Evolutionary conservation across 2,329 filamentous ascomycete genomes (phyloP).

Genomic region (Botryotinia globosa): DNA sequence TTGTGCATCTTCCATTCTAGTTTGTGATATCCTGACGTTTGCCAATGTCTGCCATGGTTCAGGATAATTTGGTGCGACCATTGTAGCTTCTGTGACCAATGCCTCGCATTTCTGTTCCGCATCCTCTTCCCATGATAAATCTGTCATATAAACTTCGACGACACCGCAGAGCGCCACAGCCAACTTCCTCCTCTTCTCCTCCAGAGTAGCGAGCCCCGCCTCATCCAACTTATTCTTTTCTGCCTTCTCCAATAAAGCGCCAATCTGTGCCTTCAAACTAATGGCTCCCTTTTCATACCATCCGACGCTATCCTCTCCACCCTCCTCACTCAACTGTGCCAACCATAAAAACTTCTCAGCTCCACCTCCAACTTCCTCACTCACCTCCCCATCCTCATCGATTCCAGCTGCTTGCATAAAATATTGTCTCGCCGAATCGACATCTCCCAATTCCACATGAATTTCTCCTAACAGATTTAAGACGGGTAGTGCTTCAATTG

Average conservation of each 20-base stretch:
- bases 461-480: conserved; percentile 40
- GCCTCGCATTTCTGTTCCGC: conserved; percentile 85
- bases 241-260: conserved; percentile 55
- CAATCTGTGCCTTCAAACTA: conserved; percentile 70
- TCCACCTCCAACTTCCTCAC: conserved; percentile 73
- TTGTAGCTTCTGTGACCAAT: conserved; percentile 84
- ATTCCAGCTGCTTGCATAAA: conserved; percentile 72
- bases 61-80: conserved; percentile 75
- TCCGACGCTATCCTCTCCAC: conserved; percentile 60
- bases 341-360: conserved; percentile 94
- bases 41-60: conserved; percentile 96
- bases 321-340: conserved; percentile 78
- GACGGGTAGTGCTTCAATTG: conserved; percentile 34
- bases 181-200: conserved; percentile 77
- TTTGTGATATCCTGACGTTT: conserved; percentile 88
- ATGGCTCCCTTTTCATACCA: conserved; percentile 71
- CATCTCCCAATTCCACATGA: conserved; percentile 54
- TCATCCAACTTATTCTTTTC: conserved; percentile 46
- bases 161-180: conserved; percentile 92
- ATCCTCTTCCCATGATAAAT: conserved; percentile 88
- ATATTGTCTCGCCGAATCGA: conserved; percentile 67
- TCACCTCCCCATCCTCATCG: conserved; percentile 70
- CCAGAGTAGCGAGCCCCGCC: conserved; percentile 44
- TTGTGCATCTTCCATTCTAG: conserved; percentile 72
- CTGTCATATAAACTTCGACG: conserved; percentile 98